These are phyloP conservation scores for Trichoderma afroharzianum DNA, from an alignment of 2,329 filamentous ascomycete species.

Conservation along the genomic window DNA sequence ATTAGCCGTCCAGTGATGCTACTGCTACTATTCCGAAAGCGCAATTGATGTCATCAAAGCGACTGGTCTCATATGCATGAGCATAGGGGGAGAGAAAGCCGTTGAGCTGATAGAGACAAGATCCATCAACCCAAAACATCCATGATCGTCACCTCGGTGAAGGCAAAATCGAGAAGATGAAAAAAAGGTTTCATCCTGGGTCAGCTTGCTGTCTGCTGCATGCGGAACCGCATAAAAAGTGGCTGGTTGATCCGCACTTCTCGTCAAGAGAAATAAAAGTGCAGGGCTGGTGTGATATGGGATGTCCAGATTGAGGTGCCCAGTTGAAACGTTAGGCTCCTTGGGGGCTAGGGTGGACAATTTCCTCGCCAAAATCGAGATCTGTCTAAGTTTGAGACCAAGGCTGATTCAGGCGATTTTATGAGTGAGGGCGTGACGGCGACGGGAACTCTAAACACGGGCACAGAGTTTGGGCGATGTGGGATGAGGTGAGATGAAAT, in stretches of 20 bases:
- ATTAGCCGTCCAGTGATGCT: neutral
- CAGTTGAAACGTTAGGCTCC: slow-evolving; percentile 1
- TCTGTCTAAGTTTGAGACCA: slow-evolving; percentile 10
- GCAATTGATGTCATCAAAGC: neutral
- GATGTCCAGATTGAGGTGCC: neutral
- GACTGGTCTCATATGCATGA: neutral
- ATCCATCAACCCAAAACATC: neutral
- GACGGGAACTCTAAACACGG: neutral
- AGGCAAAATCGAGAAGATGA: neutral
- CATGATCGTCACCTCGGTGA: neutral
- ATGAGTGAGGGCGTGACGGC: neutral
- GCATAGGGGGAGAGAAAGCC: neutral
- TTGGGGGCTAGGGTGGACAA: neutral
- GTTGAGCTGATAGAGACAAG: neutral
- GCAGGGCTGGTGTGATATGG: neutral
- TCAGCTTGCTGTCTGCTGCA: neutral
- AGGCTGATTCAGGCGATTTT: neutral
- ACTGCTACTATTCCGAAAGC: neutral
- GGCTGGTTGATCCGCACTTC: neutral
- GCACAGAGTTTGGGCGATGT: neutral
- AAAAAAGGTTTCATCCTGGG: neutral
- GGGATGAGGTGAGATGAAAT: neutral
- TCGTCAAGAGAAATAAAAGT: neutral
- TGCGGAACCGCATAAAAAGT: slow-evolving; percentile 8
- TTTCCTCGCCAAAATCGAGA: slow-evolving; percentile 2